These are phyloP conservation scores for Talaromyces borbonicus DNA, from an alignment of 495 filamentous ascomycete species.

Conservation along the genomic window DNA sequence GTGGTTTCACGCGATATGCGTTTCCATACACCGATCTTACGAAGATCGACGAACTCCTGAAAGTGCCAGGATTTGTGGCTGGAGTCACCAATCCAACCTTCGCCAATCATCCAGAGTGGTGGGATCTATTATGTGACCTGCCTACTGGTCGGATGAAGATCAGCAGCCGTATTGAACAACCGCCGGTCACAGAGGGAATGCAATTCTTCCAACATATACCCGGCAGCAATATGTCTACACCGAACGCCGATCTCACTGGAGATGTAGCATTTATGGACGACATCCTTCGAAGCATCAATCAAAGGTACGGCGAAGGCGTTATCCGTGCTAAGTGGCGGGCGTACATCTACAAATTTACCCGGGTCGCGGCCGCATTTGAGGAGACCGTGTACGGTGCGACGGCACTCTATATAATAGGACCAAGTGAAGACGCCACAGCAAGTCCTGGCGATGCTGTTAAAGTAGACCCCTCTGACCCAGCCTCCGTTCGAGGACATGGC, in stretches of 20 bases:
- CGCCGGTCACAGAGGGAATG: constrained; percentile 69
- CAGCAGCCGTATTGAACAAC: constrained; percentile 66
- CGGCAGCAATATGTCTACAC: constrained; percentile 35
- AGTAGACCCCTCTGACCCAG: constrained; percentile 41
- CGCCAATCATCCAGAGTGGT: constrained; percentile 92
- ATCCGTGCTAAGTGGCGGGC: constrained; percentile 84
- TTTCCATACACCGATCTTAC: constrained; percentile 98
- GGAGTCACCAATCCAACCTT: constrained; percentile 97
- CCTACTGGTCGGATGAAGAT: constrained; percentile 91
- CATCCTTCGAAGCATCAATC: constrained; percentile 69
- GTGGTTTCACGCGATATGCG: constrained; percentile 93
- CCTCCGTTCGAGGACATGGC: constrained; percentile 67
- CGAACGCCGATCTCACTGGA: constrained; percentile 60
- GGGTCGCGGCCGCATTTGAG: constrained; percentile 88
- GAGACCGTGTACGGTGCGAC: constrained; percentile 87
- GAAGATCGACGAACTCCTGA: constrained; percentile 92
- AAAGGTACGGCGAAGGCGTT: constrained; percentile 80
- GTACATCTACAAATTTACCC: constrained; percentile 83
- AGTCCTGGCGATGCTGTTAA: constrained; percentile 37
- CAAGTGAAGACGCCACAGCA: constrained; percentile 37
- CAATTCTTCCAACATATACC: constrained; percentile 79
- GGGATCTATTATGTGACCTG: constrained; percentile 93
- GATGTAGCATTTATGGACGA: constrained; percentile 85
- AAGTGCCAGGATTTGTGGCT: constrained; percentile 94
- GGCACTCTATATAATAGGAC: constrained; percentile 76